Conservation (phyloP, 2,329 filamentous ascomycete genomes). For the Alternaria dauci region DNA sequence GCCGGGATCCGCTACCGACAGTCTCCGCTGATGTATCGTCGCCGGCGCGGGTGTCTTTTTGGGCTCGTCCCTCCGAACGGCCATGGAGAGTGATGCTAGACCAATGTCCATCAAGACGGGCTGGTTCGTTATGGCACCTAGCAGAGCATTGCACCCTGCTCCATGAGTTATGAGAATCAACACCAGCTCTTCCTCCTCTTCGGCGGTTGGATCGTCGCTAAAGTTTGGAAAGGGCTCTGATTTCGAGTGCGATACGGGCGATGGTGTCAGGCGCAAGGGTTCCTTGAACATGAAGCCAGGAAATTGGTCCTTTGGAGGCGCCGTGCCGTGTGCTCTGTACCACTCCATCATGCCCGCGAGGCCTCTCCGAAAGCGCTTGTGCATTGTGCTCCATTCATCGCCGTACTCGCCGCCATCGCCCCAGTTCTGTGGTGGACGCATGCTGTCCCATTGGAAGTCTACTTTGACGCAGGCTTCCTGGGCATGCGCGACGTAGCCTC, state of each 20-base stretch:
- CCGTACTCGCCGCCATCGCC: conserved; percentile 86
- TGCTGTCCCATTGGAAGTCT: conserved; percentile 98
- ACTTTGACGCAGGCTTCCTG: conserved; percentile 83
- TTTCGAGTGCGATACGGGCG: conserved; percentile 26
- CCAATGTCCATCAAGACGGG: conserved; percentile 90
- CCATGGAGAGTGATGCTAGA: conserved; percentile 91
- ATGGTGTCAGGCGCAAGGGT: conserved; percentile 21
- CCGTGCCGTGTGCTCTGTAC: conserved; percentile 68
- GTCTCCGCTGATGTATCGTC: conserved; percentile 41
- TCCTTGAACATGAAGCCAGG: conserved; percentile 45
- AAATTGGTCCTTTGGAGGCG: conserved; percentile 44
- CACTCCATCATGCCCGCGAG: conserved; percentile 81
- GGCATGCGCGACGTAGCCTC: conserved; percentile 89
- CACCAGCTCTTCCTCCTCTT: conserved; percentile 72
- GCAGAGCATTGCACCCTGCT: conserved; percentile 93
- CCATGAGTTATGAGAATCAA: conserved; percentile 92
- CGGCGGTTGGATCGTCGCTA: conserved; percentile 48
- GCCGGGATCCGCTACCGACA: conserved; percentile 54
- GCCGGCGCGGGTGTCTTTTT: conserved; percentile 35
- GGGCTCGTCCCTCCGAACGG: conserved; percentile 52
- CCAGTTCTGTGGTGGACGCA: conserved; percentile 79
- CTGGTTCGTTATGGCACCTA: conserved; percentile 89
- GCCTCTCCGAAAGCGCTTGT: conserved; percentile 83
- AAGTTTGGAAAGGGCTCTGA: conserved; percentile 46
- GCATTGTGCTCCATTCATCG: conserved; percentile 97